Evolutionary conservation across 441 rosid genomes (phyloP).

Genomic region (Pelargonium australe): DNA sequence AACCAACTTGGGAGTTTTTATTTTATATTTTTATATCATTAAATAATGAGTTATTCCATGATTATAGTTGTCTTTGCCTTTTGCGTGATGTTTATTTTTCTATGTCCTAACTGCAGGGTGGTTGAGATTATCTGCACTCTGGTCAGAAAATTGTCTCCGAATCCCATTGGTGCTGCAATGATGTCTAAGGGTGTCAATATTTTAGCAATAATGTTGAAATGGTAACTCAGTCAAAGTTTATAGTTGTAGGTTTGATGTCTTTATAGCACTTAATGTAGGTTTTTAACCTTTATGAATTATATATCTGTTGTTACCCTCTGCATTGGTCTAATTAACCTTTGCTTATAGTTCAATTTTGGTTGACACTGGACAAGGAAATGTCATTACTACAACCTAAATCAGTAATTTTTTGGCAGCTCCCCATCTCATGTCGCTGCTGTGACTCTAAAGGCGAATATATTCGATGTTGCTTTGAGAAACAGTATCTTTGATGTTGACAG

Average conservation of each 20-base stretch:
- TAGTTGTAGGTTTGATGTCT: slow-evolving; percentile 7
- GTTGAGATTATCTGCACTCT: slow-evolving; percentile 66
- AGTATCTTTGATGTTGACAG: slow-evolving; percentile 36
- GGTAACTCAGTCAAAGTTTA: slow-evolving; percentile 39
- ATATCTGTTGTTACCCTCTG: background rate
- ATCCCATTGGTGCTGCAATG: slow-evolving; percentile 52
- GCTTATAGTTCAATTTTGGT: background rate
- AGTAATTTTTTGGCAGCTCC: slow-evolving; percentile 36
- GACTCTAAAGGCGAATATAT: slow-evolving; percentile 54
- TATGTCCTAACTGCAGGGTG: slow-evolving; percentile 47
- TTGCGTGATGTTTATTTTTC: slow-evolving; percentile 14
- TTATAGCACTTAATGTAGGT: slow-evolving; percentile 5
- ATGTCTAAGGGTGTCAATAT: slow-evolving; percentile 72
- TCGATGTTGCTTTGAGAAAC: slow-evolving; percentile 50
- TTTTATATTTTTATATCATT: slow-evolving; percentile 11
- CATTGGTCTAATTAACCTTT: background rate
- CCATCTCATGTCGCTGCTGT: slow-evolving; percentile 64
- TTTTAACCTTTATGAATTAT: slow-evolving; percentile 8
- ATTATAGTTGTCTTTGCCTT: slow-evolving; percentile 1
- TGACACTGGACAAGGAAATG: background rate
- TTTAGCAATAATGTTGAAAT: slow-evolving; percentile 65
- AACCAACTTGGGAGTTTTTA: slow-evolving; percentile 13
- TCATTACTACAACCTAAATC: slow-evolving; percentile 7
- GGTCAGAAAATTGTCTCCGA: slow-evolving; percentile 50
- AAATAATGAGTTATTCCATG: slow-evolving; percentile 5